phyloP scores from a whole-genome alignment of 2,329 filamentous ascomycete genomes.

The Trichoderma pleuroti region DNA sequence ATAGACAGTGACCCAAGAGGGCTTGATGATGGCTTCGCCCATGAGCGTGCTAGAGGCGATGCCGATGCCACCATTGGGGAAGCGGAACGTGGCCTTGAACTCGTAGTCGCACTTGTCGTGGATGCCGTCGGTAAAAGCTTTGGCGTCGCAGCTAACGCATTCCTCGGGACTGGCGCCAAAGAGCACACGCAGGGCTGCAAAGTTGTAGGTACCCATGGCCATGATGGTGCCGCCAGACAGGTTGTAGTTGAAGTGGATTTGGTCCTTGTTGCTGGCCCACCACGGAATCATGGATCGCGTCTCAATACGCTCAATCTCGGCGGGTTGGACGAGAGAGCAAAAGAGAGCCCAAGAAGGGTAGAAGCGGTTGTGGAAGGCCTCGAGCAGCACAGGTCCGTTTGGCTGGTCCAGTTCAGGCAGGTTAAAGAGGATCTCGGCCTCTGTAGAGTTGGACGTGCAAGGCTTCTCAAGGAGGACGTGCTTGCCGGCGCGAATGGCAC shows the following conservation, averaged over 20 bases:
- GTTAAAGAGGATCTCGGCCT: conserved; percentile 42
- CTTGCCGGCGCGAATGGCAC: conserved; percentile 45
- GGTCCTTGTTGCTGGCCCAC: conserved; percentile 32
- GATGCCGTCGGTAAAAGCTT: conserved; percentile 27
- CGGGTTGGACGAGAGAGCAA: conserved; percentile 36
- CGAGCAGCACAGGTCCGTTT: conserved; percentile 45
- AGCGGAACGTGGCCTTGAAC: conserved; percentile 37
- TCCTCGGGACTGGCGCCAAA: conserved; percentile 38
- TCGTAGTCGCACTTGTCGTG: conserved; percentile 34
- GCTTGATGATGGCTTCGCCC: conserved; percentile 14
- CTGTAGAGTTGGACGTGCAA: conserved; percentile 11
- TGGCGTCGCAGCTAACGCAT: conserved; percentile 34
- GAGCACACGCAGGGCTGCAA: conserved; percentile 38
- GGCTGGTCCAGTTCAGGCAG: conserved; percentile 33
- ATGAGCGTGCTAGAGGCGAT: conserved; percentile 30
- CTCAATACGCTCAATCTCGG: conserved; percentile 36
- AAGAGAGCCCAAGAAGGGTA: conserved; percentile 47
- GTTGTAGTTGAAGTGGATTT: conserved; percentile 44
- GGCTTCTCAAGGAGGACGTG: conserved; percentile 30
- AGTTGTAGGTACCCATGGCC: conserved; percentile 41
- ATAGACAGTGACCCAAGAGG: conserved; percentile 3
- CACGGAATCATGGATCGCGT: conserved; percentile 31
- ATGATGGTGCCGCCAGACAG: conserved; percentile 42
- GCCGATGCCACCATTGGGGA: conserved; percentile 38
- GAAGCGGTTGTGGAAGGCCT: conserved; percentile 52